Conservation (phyloP, 257 asterid species). For the Salvia splendens region DNA sequence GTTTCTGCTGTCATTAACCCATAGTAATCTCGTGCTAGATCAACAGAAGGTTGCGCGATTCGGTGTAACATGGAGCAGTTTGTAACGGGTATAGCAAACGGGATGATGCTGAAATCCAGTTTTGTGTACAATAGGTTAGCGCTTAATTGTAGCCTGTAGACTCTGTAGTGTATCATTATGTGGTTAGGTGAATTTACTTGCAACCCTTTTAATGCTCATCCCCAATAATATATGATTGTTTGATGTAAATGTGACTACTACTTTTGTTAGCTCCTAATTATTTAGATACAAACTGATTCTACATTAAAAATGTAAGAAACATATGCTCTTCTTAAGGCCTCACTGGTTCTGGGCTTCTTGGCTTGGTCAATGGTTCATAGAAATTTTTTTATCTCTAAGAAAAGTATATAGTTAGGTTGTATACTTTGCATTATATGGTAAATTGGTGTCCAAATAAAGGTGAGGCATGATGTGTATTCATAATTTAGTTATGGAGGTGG, state of each 20-base stretch:
- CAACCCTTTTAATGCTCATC: constrained; percentile 20
- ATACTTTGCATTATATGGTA: too few species aligned
- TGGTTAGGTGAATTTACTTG: constrained; percentile 17
- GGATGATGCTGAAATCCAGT: constrained; percentile 37
- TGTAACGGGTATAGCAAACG: constrained; percentile 13
- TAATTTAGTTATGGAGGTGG: too few species aligned
- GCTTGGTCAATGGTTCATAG: too few species aligned
- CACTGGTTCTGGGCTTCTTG: too few species aligned
- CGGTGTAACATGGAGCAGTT: constrained; percentile 8
- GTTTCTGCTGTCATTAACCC: too few species aligned
- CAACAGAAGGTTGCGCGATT: not conserved
- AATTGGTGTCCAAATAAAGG: too few species aligned
- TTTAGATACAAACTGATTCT: constrained; percentile 1
- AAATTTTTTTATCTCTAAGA: too few species aligned
- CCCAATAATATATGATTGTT: constrained; percentile 10
- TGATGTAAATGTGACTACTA: constrained; percentile 22
- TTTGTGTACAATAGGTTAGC: constrained; percentile 53
- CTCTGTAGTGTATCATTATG: constrained; percentile 35
- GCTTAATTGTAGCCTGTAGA: constrained; percentile 43
- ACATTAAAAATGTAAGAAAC: not conserved
- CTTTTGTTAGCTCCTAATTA: constrained; percentile 26
- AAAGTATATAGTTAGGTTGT: too few species aligned
- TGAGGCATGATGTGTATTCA: too few species aligned
- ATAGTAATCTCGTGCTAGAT: not conserved
- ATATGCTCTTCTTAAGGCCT: constrained; percentile 9